Evolutionary conservation across 1,284 basidiomycete genomes (phyloP).

Genomic region (Sporisorium sorghi): DNA sequence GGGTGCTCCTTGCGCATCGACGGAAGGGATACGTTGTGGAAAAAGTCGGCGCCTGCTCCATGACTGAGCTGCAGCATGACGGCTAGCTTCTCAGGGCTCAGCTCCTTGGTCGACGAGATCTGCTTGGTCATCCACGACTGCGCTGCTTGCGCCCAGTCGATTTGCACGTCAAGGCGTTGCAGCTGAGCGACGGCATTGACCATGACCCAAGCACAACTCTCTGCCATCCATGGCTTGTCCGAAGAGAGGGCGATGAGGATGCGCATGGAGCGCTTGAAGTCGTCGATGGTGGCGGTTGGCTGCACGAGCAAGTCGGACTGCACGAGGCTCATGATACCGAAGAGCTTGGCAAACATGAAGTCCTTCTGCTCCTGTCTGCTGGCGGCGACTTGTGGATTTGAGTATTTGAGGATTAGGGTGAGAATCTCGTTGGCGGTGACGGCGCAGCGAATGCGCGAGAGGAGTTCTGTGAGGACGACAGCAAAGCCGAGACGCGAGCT

Average conservation of each 20-base stretch:
- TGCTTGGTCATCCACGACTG: conserved; percentile 47
- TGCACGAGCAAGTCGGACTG: conserved; percentile 76
- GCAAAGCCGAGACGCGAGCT: conserved; percentile 93
- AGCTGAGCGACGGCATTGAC: conserved; percentile 39
- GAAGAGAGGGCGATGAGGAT: conserved; percentile 80
- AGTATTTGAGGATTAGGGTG: conserved; percentile 58
- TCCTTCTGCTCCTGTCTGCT: conserved; percentile 92
- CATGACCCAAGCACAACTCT: conserved; percentile 86
- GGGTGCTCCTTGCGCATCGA: conserved; percentile 78
- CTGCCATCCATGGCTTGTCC: conserved; percentile 89
- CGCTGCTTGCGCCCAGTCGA: conserved; percentile 47
- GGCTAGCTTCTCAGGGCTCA: conserved; percentile 90
- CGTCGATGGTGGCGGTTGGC: conserved; percentile 74
- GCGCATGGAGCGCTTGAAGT: conserved; percentile 77
- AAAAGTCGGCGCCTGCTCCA: conserved; percentile 29
- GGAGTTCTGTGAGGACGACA: conserved; percentile 92
- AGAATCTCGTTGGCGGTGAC: conserved; percentile 75
- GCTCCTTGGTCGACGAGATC: conserved; percentile 71
- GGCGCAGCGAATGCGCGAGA: conserved; percentile 79
- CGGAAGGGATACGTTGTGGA: conserved; percentile 39
- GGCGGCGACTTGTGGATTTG: conserved; percentile 70
- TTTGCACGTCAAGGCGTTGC: conserved; percentile 12
- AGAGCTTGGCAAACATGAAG: conserved; percentile 88
- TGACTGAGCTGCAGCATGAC: conserved; percentile 76
- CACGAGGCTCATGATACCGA: conserved; percentile 78